These are phyloP conservation scores for Xylaria hypoxylon DNA, from an alignment of 2,329 filamentous ascomycete species.

Conservation along the genomic window DNA sequence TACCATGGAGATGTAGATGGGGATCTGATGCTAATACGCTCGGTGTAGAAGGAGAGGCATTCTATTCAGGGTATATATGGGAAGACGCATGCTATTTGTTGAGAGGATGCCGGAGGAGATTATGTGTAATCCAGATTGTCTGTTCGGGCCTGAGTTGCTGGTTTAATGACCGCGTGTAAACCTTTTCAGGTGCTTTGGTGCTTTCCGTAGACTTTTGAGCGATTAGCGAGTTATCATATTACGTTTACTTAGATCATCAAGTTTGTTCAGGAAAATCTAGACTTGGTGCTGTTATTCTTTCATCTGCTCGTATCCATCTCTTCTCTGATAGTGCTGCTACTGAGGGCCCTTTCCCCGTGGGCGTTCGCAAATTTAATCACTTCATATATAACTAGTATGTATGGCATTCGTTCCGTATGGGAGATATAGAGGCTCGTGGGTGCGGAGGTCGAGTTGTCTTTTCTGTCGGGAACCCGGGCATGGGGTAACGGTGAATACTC, in stretches of 20 bases:
- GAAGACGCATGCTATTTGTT: slow-evolving; percentile 91
- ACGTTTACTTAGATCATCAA: slow-evolving; percentile 15
- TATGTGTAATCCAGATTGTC: neutral
- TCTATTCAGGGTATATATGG: slow-evolving; percentile 89
- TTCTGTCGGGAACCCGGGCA: too few species aligned
- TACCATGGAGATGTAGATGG: neutral
- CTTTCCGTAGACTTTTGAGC: slow-evolving; percentile 19
- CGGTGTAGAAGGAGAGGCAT: slow-evolving; percentile 78
- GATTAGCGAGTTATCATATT: slow-evolving; percentile 12
- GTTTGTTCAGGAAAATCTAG: slow-evolving; percentile 14
- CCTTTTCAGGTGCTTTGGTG: slow-evolving; percentile 2
- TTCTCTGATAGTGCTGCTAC: neutral
- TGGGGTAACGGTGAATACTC: too few species aligned
- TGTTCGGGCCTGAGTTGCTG: slow-evolving; percentile 14
- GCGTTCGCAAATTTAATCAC: neutral
- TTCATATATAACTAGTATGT: neutral
- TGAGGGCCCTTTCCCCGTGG: neutral
- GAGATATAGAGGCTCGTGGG: neutral
- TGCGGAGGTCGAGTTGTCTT: neutral
- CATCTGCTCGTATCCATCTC: neutral
- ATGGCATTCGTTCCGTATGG: neutral
- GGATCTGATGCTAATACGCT: slow-evolving; percentile 9
- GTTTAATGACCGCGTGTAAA: slow-evolving; percentile 19
- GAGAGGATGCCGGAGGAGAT: slow-evolving; percentile 11
- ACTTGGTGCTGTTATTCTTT: slow-evolving; percentile 2